These are phyloP conservation scores for Penicilliopsis zonata DNA, from an alignment of 495 filamentous ascomycete genomes.

Conservation along the genomic window DNA sequence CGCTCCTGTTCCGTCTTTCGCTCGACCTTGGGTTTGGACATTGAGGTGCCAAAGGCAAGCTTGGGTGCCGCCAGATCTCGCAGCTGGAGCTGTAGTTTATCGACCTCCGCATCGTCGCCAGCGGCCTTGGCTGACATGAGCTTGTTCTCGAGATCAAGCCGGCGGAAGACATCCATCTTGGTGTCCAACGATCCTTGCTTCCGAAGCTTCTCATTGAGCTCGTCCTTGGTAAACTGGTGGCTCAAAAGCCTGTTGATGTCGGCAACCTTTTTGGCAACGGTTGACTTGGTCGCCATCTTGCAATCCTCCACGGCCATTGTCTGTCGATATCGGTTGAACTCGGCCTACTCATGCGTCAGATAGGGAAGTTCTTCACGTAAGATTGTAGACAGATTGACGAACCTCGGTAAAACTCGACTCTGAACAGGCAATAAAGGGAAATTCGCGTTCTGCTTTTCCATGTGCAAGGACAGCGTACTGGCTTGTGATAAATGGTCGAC, in stretches of 20 bases:
- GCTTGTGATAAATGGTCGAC: conserved; percentile 61
- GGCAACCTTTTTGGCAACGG: conserved; percentile 55
- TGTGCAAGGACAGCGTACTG: conserved; percentile 62
- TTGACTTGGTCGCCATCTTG: conserved; percentile 53
- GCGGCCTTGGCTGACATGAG: conserved; percentile 51
- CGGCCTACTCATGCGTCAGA: conserved; percentile 41
- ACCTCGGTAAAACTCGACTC: conserved; percentile 65
- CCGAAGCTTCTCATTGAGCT: conserved; percentile 64
- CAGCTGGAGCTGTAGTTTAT: conserved; percentile 52
- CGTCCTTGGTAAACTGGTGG: conserved; percentile 65
- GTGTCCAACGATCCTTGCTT: conserved; percentile 50
- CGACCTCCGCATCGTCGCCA: conserved; percentile 48
- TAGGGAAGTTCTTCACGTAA: not conserved
- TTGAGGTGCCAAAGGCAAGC: conserved; percentile 53
- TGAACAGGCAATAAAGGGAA: conserved; percentile 75
- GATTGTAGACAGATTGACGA: conserved; percentile 10
- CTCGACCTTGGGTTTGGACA: conserved; percentile 31
- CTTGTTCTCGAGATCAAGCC: conserved; percentile 45
- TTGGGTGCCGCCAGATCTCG: conserved; percentile 54
- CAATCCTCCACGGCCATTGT: conserved; percentile 59
- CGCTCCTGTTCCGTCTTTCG: conserved; percentile 55
- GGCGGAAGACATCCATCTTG: conserved; percentile 51
- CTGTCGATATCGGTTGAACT: conserved; percentile 74
- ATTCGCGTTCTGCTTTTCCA: conserved; percentile 65
- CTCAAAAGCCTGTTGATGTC: conserved; percentile 74